Percentiles rank a stretch among this genome's conserved stretches.
phyloP scores from a whole-genome alignment of 352 stramenopile genomes.

The Globisporangium canariense region DNA sequence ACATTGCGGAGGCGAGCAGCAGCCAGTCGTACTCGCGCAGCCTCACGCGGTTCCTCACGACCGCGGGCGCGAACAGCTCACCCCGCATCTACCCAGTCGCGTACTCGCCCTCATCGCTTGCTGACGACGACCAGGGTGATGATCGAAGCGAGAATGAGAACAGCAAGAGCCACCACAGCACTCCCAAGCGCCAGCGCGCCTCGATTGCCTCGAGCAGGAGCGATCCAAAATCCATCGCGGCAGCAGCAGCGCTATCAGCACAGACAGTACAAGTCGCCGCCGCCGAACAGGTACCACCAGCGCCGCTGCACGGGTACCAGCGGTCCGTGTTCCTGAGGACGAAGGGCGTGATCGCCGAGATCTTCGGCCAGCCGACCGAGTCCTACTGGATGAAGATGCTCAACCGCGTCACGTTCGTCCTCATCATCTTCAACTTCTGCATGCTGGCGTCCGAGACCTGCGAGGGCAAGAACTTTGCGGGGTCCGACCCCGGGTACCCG shows the following conservation, averaged over 20 bases:
- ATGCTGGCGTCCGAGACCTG: conserved; percentile 59
- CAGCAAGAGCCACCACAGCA: too few species aligned
- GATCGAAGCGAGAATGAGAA: neutral
- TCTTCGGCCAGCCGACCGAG: conserved; percentile 39
- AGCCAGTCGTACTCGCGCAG: conserved; percentile 3
- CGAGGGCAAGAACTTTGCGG: conserved; percentile 49
- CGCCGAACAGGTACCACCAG: neutral
- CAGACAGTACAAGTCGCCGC: conserved; percentile 18
- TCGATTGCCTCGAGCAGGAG: neutral
- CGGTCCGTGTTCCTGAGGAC: conserved; percentile 25
- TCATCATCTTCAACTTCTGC: conserved; percentile 48
- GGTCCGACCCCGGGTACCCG: conserved; percentile 55
- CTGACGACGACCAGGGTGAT: neutral
- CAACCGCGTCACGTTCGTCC: conserved; percentile 43
- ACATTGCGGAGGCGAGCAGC: neutral
- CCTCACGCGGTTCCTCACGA: neutral
- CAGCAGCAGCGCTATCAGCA: neutral
- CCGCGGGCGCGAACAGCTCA: neutral
- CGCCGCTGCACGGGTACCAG: conserved; percentile 2
- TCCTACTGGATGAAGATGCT: conserved; percentile 34
- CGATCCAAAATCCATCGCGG: neutral
- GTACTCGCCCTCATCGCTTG: conserved; percentile 1
- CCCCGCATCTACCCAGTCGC: neutral
- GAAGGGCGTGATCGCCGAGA: conserved; percentile 31
- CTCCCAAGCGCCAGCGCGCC: neutral